Conservation (phyloP, 2,329 filamentous ascomycete species). For the Truncatella angustata region DNA sequence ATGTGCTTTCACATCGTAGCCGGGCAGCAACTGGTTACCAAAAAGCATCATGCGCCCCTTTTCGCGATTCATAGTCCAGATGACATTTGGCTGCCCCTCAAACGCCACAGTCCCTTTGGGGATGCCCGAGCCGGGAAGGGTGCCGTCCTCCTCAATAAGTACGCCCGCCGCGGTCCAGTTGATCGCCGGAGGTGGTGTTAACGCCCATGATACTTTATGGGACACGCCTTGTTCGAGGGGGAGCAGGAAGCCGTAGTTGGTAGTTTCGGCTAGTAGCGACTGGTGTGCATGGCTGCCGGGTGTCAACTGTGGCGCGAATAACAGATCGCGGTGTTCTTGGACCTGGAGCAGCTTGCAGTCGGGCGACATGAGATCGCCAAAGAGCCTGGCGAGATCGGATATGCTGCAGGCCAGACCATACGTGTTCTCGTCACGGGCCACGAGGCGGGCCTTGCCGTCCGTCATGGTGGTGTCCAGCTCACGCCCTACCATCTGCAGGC, state of each 20-base stretch:
- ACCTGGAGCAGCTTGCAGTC: constrained; percentile 3
- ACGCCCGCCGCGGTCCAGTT: not conserved
- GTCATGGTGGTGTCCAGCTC: not conserved
- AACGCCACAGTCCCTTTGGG: not conserved
- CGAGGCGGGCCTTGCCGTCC: not conserved
- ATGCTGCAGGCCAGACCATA: constrained; percentile 4
- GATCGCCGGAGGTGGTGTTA: constrained; percentile 1
- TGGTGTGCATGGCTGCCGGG: not conserved
- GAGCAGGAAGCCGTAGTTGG: constrained; percentile 6
- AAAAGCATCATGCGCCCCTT: constrained; percentile 4
- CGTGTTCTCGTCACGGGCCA: not conserved
- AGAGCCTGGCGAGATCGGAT: constrained; percentile 1
- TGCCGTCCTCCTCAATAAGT: not conserved
- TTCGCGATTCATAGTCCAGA: constrained; percentile 7
- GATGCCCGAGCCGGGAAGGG: constrained; percentile 1
- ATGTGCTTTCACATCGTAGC: constrained; percentile 2
- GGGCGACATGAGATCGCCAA: constrained; percentile 3
- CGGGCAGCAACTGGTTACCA: constrained; percentile 1
- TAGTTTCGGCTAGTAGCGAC: constrained; percentile 1
- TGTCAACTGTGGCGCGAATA: not conserved
- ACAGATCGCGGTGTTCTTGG: not conserved
- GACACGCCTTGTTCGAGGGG: not conserved
- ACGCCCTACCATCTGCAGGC: constrained; percentile 4
- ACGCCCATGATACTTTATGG: constrained; percentile 3
- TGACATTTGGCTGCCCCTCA: constrained; percentile 2